Conservation (phyloP, 1,284 basidiomycete genomes). For the Rhodotorula sp. region DNA sequence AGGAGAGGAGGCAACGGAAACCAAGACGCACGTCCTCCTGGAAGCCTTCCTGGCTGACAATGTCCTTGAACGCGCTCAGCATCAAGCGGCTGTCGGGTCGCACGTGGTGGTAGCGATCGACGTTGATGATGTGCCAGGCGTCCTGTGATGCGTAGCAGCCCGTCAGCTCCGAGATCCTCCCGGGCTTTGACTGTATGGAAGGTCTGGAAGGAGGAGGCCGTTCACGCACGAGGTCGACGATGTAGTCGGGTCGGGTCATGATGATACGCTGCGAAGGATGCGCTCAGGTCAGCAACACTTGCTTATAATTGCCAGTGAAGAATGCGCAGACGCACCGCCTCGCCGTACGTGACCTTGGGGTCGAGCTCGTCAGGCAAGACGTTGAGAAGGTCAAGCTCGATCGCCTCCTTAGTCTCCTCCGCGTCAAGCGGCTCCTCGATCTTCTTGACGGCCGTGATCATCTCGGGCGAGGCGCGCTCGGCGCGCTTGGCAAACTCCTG, state of each 20-base stretch:
- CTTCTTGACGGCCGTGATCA: background rate
- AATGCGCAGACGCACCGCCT: constrained; percentile 27
- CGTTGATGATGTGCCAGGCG: constrained; percentile 34
- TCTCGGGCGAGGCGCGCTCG: constrained; percentile 18
- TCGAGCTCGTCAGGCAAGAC: constrained; percentile 29
- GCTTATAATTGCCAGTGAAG: too few species aligned
- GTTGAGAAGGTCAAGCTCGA: constrained; percentile 33
- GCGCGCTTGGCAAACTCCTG: constrained; percentile 44
- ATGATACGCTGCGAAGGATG: constrained; percentile 10
- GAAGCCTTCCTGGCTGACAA: constrained; percentile 41
- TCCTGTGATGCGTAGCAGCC: constrained; percentile 1
- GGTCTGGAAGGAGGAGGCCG: too few species aligned
- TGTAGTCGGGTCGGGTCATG: constrained; percentile 38
- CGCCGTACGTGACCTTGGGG: constrained; percentile 30
- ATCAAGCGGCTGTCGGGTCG: constrained; percentile 44
- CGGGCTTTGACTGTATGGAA: too few species aligned
- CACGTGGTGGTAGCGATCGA: constrained; percentile 38
- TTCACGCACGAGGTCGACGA: constrained; percentile 11
- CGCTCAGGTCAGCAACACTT: background rate
- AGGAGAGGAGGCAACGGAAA: background rate
- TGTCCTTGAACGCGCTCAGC: constrained; percentile 40
- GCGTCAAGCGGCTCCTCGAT: constrained; percentile 8
- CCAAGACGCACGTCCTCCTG: constrained; percentile 34
- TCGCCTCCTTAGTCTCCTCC: constrained; percentile 4
- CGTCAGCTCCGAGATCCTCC: too few species aligned